These are phyloP conservation scores for Bipolaris victoriae DNA, from an alignment of 2,329 filamentous ascomycete species.

Conservation along the genomic window DNA sequence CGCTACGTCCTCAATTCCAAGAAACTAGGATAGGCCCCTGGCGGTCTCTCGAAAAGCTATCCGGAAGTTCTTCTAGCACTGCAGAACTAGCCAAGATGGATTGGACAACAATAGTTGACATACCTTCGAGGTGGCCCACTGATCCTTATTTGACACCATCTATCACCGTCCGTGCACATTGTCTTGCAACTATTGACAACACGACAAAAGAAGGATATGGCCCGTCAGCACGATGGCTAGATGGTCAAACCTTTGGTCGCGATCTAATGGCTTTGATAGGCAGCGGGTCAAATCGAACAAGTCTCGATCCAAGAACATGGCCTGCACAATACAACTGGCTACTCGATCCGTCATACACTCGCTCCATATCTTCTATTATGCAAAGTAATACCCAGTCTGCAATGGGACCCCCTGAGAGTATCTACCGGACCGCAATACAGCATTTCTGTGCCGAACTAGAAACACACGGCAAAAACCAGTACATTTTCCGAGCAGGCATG, in stretches of 20 bases:
- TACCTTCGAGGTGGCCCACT: slow-evolving; percentile 7
- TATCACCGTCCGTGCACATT: slow-evolving; percentile 14
- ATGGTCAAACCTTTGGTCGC: slow-evolving; percentile 4
- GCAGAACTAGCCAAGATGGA: slow-evolving; percentile 6
- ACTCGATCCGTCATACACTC: slow-evolving; percentile 4
- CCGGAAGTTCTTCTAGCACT: background rate
- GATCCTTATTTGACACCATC: background rate
- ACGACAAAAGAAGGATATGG: background rate
- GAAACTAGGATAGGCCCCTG: slow-evolving; percentile 14
- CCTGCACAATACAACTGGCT: slow-evolving; percentile 15
- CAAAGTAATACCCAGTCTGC: background rate
- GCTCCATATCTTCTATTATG: background rate
- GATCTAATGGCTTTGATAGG: slow-evolving; percentile 5
- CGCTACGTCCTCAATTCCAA: slow-evolving; percentile 14
- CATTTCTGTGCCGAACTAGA: slow-evolving; percentile 17
- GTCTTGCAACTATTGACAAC: slow-evolving; percentile 16
- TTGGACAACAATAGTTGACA: slow-evolving; percentile 7
- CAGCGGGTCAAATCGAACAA: background rate
- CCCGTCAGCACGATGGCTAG: slow-evolving; percentile 4
- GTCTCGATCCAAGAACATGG: slow-evolving; percentile 6
- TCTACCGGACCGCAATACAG: slow-evolving; percentile 1
- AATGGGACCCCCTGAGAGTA: background rate
- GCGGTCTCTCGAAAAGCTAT: slow-evolving; percentile 15
- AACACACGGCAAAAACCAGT: slow-evolving; percentile 5
- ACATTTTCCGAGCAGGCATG: slow-evolving; percentile 15